These are phyloP conservation scores for Termitomyces sp. DNA, from an alignment of 768 basidiomycete genomes.

Conservation along the genomic window DNA sequence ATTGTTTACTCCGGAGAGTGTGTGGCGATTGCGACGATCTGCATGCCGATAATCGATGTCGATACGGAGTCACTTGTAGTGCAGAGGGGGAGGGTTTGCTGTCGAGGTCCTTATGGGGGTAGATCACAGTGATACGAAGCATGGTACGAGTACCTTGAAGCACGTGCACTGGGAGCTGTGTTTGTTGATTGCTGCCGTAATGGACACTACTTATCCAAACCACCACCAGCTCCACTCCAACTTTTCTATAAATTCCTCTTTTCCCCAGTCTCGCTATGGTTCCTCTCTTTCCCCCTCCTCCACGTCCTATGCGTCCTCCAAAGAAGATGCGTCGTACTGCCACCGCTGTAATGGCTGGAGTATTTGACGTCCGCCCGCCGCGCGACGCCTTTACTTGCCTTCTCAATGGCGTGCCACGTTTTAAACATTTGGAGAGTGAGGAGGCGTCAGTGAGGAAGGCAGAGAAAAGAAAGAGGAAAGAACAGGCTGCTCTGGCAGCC, in stretches of 20 bases:
- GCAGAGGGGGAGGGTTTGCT: not conserved
- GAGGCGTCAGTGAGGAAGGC: conserved; percentile 45
- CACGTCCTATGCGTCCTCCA: conserved; percentile 23
- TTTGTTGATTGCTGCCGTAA: conserved; percentile 53
- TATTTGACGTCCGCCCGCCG: conserved; percentile 59
- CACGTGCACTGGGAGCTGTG: conserved; percentile 41
- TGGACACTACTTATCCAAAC: conserved; percentile 34
- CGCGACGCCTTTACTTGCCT: conserved; percentile 78
- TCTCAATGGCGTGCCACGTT: conserved; percentile 67
- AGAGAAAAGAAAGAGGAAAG: conserved; percentile 49
- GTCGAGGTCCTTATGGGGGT: conserved; percentile 6
- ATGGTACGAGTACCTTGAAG: conserved; percentile 35
- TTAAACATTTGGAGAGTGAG: conserved; percentile 56
- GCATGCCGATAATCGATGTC: conserved; percentile 1
- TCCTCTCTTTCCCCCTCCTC: conserved; percentile 22
- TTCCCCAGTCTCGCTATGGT: conserved; percentile 21
- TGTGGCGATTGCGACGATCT: not conserved
- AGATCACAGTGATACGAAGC: conserved; percentile 24
- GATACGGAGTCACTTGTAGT: not conserved
- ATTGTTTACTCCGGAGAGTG: not conserved
- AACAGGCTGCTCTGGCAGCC: conserved; percentile 22
- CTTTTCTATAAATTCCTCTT: conserved; percentile 28
- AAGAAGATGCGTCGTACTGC: conserved; percentile 57
- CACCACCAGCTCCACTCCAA: conserved; percentile 45
- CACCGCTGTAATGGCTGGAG: conserved; percentile 69